phyloP scores from a whole-genome alignment of 768 basidiomycete species.

The Suillus ampliporus region DNA sequence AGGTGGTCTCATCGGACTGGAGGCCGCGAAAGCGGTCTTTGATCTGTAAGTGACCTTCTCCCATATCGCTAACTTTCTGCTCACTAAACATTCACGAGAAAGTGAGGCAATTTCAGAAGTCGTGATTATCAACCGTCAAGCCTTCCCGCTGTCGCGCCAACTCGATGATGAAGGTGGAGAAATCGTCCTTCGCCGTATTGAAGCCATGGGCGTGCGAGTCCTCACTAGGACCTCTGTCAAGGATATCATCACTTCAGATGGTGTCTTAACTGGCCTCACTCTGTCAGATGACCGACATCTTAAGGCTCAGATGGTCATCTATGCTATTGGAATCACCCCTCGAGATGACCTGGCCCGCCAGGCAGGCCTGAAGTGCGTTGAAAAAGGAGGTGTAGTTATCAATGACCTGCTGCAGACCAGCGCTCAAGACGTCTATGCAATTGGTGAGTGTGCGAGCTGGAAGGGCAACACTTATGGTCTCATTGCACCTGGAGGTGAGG shows the following conservation, averaged over 20 bases:
- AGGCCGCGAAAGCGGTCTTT: constrained; percentile 75
- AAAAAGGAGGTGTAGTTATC: constrained; percentile 62
- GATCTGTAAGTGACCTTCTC: constrained; percentile 49
- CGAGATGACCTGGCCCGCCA: constrained; percentile 67
- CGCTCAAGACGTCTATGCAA: constrained; percentile 65
- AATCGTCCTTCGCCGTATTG: constrained; percentile 64
- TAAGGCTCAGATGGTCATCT: constrained; percentile 61
- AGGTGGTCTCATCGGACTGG: constrained; percentile 73
- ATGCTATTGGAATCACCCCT: constrained; percentile 73
- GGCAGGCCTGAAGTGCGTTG: constrained; percentile 55
- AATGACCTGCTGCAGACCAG: constrained; percentile 62
- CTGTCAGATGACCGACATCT: constrained; percentile 53
- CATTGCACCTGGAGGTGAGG: constrained; percentile 68
- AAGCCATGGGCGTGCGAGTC: constrained; percentile 62
- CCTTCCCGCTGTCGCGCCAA: constrained; percentile 61
- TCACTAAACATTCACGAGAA: neutral
- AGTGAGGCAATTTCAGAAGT: constrained; percentile 49
- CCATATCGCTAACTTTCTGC: constrained; percentile 1
- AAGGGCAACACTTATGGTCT: constrained; percentile 70
- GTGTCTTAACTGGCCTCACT: constrained; percentile 52
- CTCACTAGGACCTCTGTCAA: constrained; percentile 47
- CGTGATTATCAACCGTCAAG: constrained; percentile 57
- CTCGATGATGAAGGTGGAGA: constrained; percentile 62
- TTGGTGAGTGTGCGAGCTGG: constrained; percentile 81
- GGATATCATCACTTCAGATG: constrained; percentile 42